Base-by-base conservation (phyloP, 2,329 filamentous ascomycete species). In the Lecanicillium sp. region DNA sequence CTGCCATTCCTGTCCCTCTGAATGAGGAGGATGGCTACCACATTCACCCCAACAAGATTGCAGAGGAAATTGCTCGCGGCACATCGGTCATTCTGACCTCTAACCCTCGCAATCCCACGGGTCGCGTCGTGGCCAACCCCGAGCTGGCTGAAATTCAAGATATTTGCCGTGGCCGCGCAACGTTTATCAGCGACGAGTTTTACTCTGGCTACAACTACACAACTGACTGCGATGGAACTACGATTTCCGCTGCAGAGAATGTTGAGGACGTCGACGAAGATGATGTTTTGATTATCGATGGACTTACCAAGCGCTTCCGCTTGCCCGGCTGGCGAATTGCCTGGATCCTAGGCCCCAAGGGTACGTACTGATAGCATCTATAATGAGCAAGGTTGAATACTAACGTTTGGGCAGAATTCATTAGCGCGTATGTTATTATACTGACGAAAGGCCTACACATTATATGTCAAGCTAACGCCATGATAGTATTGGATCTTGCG, bases 171-270 rank as follows among this genome's bases (percentile, higher is more conserved):
- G 86, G 88, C 49, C 80, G 88, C 39, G 88, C 88, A 3, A 97
- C 90, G 1, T 71, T 97, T 40, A 89, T 97, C 59, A 87, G 89
- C 66, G 90, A 97, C 56, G 90, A 97, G 64, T 97, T 97, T 71
- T 97, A 97, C 67, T 81, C 81, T 10, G 87, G 89, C 17, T 97
- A 96, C 72, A 95, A 95, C 66, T 97, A 97, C 68, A 94, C 87
- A 27, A 86, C 79, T 50, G 74, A 88, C 65, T 97, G 90, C 59
- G 89, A 96, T 56, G 90, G 90, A 29, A 79, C 76, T 20, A 94
- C 90, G 31, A 87, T 96, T 58, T 89, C 83, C 36, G 84, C 88
- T 8, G 90, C 90, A 5, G 83, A 87, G 55, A 95, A 97, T 59
- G 77, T 97, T 35, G 75, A 87, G 41, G 88, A 96, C 51, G 88